Evolutionary conservation across 164 flowering plant species (phyloP).

Genomic region (Malania oleifera): DNA sequence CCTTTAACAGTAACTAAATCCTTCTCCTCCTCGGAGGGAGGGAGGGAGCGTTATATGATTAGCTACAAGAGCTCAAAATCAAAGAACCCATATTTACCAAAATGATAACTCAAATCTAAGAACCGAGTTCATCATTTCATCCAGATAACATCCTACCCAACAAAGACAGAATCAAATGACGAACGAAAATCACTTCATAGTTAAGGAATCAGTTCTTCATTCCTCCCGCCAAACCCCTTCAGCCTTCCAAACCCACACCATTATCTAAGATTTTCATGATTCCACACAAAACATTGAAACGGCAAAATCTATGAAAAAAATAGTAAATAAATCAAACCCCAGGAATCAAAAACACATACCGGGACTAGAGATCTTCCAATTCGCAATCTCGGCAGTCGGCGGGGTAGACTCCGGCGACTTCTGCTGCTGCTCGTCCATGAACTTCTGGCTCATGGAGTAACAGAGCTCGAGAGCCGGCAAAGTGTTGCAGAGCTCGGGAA

Average conservation of each 20-base stretch:
- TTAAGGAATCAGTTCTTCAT: neutral
- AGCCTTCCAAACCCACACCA: neutral
- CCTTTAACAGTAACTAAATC: no score
- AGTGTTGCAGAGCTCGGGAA: conserved; percentile 84
- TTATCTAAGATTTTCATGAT: neutral
- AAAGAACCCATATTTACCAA: no score
- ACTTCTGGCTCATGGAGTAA: conserved; percentile 83
- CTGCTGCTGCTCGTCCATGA: conserved; percentile 57
- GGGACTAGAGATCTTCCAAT: conserved; percentile 89
- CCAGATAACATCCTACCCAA: no score
- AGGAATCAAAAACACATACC: conserved; percentile 35
- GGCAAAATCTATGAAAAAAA: neutral
- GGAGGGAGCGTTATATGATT: no score
- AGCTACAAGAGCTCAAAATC: no score
- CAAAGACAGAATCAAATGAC: neutral
- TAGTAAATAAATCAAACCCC: neutral
- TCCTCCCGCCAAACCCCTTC: neutral
- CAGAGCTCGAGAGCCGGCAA: conserved; percentile 90
- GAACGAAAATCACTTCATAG: neutral
- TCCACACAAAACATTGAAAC: neutral
- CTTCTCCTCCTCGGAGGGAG: no score
- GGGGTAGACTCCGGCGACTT: conserved; percentile 34
- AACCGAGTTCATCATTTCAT: no score
- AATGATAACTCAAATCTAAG: no score
- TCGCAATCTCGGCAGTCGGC: conserved; percentile 35